A percentile compares a stretch with the other conserved stretches of the same genome.
Conservation (phyloP, 108 stramenopile species). For the Pseudonitzschia delicatissima region DNA sequence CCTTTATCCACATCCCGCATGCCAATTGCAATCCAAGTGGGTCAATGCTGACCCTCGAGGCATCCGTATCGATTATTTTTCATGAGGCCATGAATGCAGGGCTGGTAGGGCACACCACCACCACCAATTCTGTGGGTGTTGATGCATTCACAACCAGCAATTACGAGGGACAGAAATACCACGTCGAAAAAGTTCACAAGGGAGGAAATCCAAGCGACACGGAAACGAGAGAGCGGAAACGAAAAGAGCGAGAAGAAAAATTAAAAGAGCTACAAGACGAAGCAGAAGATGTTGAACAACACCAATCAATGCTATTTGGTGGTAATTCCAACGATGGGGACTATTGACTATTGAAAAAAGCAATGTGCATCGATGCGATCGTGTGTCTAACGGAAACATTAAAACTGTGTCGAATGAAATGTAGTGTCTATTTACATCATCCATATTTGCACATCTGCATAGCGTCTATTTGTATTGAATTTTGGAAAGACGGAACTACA, state of each 20-base stretch:
- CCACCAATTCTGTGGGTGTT: too few relatives aligned
- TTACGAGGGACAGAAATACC: conserved; percentile 55
- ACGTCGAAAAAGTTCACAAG: conserved; percentile 25
- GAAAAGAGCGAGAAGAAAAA: conserved; percentile 20
- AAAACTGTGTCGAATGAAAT: background rate
- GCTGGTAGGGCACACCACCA: background rate
- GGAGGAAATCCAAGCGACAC: conserved; percentile 14
- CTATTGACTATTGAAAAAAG: background rate
- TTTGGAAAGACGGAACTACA: background rate
- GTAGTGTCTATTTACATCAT: background rate
- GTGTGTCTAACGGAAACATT: too few relatives aligned
- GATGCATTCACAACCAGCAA: background rate
- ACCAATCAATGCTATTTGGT: background rate
- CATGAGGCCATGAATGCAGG: conserved; percentile 48
- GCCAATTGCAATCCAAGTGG: background rate
- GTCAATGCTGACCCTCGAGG: conserved; percentile 53
- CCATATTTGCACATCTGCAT: too few relatives aligned
- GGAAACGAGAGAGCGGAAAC: background rate
- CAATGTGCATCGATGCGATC: too few relatives aligned
- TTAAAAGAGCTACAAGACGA: background rate
- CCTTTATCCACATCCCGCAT: conserved; percentile 78
- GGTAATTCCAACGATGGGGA: background rate
- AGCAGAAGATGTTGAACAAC: background rate
- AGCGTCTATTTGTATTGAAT: too few relatives aligned
- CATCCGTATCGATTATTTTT: conserved; percentile 63